Conservation (phyloP, 2,329 filamentous ascomycete species). For the Ophiostoma triangulosporum region DNA sequence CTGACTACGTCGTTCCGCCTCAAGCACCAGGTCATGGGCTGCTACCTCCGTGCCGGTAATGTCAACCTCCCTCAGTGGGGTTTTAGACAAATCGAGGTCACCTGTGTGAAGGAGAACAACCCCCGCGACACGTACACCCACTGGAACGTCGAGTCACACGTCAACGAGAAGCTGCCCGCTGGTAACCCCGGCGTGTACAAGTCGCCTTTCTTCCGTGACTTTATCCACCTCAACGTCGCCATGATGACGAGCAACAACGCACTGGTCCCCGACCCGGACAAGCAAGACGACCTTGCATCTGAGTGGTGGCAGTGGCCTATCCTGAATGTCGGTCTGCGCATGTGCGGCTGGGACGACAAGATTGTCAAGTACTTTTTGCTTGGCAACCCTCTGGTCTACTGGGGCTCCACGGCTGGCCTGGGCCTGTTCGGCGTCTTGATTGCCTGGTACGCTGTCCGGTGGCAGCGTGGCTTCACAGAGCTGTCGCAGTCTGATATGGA, state of each 20-base stretch:
- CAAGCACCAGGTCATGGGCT: conserved; percentile 67
- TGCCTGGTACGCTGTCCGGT: conserved; percentile 77
- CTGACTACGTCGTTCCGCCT: conserved; percentile 88
- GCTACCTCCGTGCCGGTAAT: conserved; percentile 90
- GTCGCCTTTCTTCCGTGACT: conserved; percentile 95
- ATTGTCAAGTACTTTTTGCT: conserved; percentile 98
- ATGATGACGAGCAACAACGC: conserved; percentile 99
- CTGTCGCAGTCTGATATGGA: conserved; percentile 71
- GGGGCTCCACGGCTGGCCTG: conserved; percentile 75
- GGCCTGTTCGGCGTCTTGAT: conserved; percentile 59
- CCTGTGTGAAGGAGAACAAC: conserved; percentile 86
- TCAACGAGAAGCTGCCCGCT: conserved; percentile 81
- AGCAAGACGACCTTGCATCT: conserved; percentile 95
- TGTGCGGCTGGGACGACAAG: conserved; percentile 96
- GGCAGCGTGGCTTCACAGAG: conserved; percentile 88
- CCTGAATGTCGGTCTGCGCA: conserved; percentile 85
- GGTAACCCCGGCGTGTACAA: conserved; percentile 85
- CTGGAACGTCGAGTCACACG: conserved; percentile 96
- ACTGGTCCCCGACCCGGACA: conserved; percentile 91
- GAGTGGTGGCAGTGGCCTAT: conserved; percentile 98
- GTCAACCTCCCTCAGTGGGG: conserved; percentile 97
- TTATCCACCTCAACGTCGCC: conserved; percentile 93
- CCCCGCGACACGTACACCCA: conserved; percentile 89
- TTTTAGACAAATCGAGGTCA: conserved; percentile 98
- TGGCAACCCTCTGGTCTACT: conserved; percentile 92